Percentiles rank a stretch among this genome's conserved stretches.
phyloP scores from a whole-genome alignment of 805 yeast species.

The Ogataea haglerorum region DNA sequence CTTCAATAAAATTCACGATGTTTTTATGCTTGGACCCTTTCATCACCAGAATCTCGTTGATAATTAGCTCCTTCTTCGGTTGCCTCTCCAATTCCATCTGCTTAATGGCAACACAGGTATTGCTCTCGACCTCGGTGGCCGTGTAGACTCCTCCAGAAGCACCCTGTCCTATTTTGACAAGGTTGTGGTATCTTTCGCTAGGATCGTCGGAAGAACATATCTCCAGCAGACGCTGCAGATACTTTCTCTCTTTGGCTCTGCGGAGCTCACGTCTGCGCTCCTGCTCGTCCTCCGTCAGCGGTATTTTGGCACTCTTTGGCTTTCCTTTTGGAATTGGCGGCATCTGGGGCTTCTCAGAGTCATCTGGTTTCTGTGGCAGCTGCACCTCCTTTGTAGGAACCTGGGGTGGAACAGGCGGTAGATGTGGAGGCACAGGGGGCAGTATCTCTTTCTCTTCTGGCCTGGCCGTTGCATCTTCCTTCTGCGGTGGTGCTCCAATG shows the following conservation, averaged over 20 bases:
- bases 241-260: slow-evolving; percentile 66
- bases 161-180: slow-evolving; percentile 93
- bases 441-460: slow-evolving; percentile 1
- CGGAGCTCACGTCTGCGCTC: slow-evolving; percentile 78
- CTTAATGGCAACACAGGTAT: slow-evolving; percentile 80
- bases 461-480: background rate
- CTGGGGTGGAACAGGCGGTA: slow-evolving; percentile 2
- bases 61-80: slow-evolving; percentile 91
- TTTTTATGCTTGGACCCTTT: slow-evolving; percentile 85
- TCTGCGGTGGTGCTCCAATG: background rate
- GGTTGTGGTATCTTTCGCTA: slow-evolving; percentile 56
- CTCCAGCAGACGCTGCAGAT: slow-evolving; percentile 62
- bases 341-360: background rate
- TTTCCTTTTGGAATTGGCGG: slow-evolving; percentile 30
- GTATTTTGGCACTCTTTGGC: slow-evolving; percentile 24
- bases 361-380: background rate
- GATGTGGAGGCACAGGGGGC: slow-evolving; percentile 1
- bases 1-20: slow-evolving; percentile 90
- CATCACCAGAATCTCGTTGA: slow-evolving; percentile 95
- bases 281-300: slow-evolving; percentile 51
- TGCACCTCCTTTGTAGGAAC: background rate
- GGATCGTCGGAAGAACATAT: slow-evolving; percentile 91
- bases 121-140: slow-evolving; percentile 61
- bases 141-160: slow-evolving; percentile 97
- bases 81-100: slow-evolving; percentile 95